Conservation (phyloP, 371 early-diverging fungal genomes). For the Mucor mucedo region DNA sequence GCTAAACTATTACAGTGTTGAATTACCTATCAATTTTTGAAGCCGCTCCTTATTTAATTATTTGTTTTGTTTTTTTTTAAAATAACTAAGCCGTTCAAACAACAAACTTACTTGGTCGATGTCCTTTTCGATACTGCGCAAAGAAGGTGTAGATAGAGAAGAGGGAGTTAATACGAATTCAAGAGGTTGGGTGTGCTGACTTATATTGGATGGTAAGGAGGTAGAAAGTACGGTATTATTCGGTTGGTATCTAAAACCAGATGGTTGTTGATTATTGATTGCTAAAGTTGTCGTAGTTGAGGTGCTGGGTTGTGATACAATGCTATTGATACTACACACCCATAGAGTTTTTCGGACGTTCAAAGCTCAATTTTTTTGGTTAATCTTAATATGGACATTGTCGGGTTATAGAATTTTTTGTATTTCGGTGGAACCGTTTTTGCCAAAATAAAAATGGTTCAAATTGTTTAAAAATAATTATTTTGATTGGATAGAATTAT, state of each 20-base stretch:
- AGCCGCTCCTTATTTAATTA: too few relatives aligned
- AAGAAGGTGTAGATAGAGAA: constrained; percentile 13
- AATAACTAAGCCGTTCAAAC: constrained; percentile 7
- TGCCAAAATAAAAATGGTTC: too few relatives aligned
- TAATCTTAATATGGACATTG: too few relatives aligned
- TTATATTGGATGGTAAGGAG: neutral
- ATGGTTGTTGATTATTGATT: neutral
- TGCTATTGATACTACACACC: constrained; percentile 6
- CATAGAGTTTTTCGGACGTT: too few relatives aligned
- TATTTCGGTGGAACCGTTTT: too few relatives aligned
- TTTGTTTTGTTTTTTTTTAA: neutral
- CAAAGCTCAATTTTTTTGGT: too few relatives aligned
- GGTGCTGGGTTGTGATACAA: neutral
- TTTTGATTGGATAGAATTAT: too few relatives aligned
- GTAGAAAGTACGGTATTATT: neutral
- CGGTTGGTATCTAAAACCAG: constrained; percentile 3
- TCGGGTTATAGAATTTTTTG: too few relatives aligned
- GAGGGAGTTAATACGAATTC: constrained; percentile 5
- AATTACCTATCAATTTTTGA: constrained; percentile 23
- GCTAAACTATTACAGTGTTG: constrained; percentile 35
- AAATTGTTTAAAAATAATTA: too few relatives aligned
- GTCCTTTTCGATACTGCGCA: constrained; percentile 26
- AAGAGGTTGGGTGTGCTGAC: neutral
- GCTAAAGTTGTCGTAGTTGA: neutral
- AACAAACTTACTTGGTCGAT: constrained; percentile 31